phyloP scores from a whole-genome alignment of 164 flowering plant genomes.

The Warburgia ugandensis region DNA sequence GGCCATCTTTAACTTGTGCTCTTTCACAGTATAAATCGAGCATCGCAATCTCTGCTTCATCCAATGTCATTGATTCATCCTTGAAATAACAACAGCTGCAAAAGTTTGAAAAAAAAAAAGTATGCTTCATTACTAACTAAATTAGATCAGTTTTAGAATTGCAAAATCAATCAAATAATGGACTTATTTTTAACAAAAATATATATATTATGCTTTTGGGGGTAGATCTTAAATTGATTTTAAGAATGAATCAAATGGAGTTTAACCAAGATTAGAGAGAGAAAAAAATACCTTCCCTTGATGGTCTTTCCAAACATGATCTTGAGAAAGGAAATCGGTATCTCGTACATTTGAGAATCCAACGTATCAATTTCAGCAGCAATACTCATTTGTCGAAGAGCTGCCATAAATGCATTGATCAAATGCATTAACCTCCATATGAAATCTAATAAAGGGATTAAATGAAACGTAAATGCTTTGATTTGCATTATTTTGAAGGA shows the following conservation, averaged over 20 bases:
- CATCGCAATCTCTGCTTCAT: slow-evolving; percentile 93
- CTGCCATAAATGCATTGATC: too few species aligned
- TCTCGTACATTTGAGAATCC: slow-evolving; percentile 5
- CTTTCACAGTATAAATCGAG: slow-evolving; percentile 82
- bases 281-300: neutral
- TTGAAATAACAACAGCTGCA: slow-evolving; percentile 82
- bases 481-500: too few species aligned
- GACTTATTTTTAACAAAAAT: too few species aligned
- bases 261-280: neutral
- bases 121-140: neutral
- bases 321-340: slow-evolving; percentile 8
- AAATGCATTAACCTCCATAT: too few species aligned
- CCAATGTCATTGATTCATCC: slow-evolving; percentile 49
- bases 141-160: neutral
- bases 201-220: too few species aligned
- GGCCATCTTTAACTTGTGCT: slow-evolving; percentile 76
- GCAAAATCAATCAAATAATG: too few species aligned
- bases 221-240: neutral
- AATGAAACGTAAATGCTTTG: too few species aligned
- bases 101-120: too few species aligned
- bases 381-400: slow-evolving; percentile 9
- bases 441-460: too few species aligned
- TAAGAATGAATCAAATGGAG: neutral
- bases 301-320: slow-evolving; percentile 5
- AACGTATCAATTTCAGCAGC: slow-evolving; percentile 4